These are phyloP conservation scores for Drechslerella stenobrocha DNA, from an alignment of 2,329 filamentous ascomycete species.

Conservation along the genomic window DNA sequence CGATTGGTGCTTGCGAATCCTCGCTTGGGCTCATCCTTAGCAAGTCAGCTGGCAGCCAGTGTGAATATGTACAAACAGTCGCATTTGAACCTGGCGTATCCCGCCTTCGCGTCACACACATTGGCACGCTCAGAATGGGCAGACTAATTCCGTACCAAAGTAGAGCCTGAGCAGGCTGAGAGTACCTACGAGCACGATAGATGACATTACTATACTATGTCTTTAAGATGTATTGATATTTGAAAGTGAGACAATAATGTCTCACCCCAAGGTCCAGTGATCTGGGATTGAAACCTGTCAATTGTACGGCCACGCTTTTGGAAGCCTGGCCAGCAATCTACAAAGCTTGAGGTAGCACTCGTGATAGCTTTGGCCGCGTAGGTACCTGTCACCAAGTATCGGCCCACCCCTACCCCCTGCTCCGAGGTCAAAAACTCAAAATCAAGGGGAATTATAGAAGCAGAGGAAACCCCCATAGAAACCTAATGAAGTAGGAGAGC, in stretches of 20 bases:
- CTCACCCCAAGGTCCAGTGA: conserved; percentile 1
- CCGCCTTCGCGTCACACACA: no score
- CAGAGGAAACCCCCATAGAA: no score
- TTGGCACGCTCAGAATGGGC: no score
- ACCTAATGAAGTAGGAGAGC: no score
- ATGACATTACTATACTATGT: not conserved
- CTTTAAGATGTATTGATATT: not conserved
- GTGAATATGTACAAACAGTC: no score
- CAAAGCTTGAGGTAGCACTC: not conserved
- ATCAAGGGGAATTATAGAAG: not conserved
- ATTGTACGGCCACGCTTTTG: not conserved
- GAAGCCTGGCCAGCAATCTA: not conserved
- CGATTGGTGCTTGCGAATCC: no score
- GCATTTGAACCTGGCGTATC: no score
- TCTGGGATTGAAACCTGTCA: not conserved
- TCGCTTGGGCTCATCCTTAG: no score
- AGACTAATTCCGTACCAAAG: no score
- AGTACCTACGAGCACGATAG: not conserved
- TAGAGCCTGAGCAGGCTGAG: not conserved
- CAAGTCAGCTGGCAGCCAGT: no score
- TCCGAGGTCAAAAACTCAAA: not conserved
- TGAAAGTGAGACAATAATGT: conserved; percentile 1
- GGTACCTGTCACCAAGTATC: not conserved
- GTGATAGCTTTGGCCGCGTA: not conserved
- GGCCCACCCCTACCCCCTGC: not conserved